Evolutionary conservation across 2,329 filamentous ascomycete species (phyloP), one percentile per base, ranked within the genome.

Genomic region (Phialophora expanda): DNA sequence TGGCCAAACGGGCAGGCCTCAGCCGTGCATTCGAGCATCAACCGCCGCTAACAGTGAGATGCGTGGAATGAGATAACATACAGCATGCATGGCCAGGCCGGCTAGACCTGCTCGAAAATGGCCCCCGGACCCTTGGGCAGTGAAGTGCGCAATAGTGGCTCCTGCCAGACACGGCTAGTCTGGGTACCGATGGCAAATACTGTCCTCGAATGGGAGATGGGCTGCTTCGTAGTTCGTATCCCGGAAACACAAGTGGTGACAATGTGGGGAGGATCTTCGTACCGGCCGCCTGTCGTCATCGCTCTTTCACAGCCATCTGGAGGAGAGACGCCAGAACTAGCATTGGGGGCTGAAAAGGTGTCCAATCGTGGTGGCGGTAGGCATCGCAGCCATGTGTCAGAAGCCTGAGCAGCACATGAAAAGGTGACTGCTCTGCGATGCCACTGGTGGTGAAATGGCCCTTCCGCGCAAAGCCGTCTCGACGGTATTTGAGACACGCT

Each of bases 321-420:
- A 44, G 38, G 17, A 20, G 14, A n/a, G 17, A 44, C 17, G 14
- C 1, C 32, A 2, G 8, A 7, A 22, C 44, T 12, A 20, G 44
- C 44, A 20, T n/a, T 48, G 44, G 17, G 28, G 14, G 41, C 56
- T 3, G 46, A 6, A 28, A 59, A 26, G 41, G 38, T 7, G 14
- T 22, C 17, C 46, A n/a, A 30, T 3, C n/a, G 28, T 32, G n/a
- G 38, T 2, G 26, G 20, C n/a, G 20, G n/a, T 6, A 14, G n/a
- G n/a, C n/a, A n/a, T n/a, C n/a, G n/a, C n/a, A n/a, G n/a, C n/a
- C n/a, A n/a, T n/a, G n/a, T n/a, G 56, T 59, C 41, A 59, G 56
- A 32, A 59, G 56, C 38, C 48, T 46, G 56, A 58, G 4, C 14
- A 9, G 46, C n/a, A 50, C 11, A 50, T n/a, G 17, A 24, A 12